phyloP scores from a whole-genome alignment of 495 filamentous ascomycete species.

The Aspergillus wentii region DNA sequence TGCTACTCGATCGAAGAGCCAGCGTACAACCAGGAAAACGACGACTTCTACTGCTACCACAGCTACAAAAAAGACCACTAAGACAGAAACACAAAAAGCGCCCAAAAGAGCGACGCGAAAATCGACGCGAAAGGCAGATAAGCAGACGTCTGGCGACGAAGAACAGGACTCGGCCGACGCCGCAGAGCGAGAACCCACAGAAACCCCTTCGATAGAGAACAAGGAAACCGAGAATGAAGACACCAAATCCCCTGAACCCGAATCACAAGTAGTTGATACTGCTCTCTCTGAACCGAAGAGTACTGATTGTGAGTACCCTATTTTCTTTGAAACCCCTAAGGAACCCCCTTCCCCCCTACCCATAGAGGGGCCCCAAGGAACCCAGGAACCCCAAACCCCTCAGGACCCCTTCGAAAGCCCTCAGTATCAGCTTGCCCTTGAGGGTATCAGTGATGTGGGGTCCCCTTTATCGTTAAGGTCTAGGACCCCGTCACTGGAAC shows the following conservation, averaged over 20 bases:
- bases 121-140: constrained; percentile 4
- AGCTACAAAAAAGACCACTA: constrained; percentile 5
- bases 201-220: too few species aligned
- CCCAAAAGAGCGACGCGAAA: constrained; percentile 5
- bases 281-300: constrained; percentile 8
- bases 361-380: constrained; percentile 1
- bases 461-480: constrained; percentile 7
- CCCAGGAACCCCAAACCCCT: not conserved
- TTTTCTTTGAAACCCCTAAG: not conserved
- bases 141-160: constrained; percentile 2
- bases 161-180: not conserved
- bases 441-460: constrained; percentile 5
- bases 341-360: too few species aligned
- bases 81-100: constrained; percentile 5
- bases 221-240: not conserved
- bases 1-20: constrained; percentile 8
- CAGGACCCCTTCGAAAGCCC: not conserved
- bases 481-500: constrained; percentile 4
- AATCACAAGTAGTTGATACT: constrained; percentile 3
- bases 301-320: constrained; percentile 6
- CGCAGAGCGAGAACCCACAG: too few species aligned
- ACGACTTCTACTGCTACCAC: constrained; percentile 4
- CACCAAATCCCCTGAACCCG: constrained; percentile 1
- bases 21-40: constrained; percentile 9
- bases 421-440: not conserved